Evolutionary conservation across 192 early-diverging fungal genomes (phyloP).

Genomic region (Nowakowskiella sp.): DNA sequence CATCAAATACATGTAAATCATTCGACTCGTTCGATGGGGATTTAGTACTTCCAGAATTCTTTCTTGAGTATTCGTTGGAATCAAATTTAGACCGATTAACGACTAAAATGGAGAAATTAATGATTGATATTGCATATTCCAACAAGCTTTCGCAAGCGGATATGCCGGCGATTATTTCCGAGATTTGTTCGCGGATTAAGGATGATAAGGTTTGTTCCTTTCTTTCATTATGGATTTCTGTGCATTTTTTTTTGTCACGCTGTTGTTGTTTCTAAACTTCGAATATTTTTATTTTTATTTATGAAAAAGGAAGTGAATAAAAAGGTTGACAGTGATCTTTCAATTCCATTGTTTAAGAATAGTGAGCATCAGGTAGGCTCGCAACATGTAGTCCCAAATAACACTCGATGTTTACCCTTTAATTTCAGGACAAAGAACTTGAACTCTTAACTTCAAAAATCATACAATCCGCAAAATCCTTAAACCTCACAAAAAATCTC

Average conservation of each 20-base stretch:
- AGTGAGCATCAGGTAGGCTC: no score
- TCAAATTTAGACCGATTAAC: conserved; percentile 23
- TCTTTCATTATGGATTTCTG: no score
- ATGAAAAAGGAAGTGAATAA: no score
- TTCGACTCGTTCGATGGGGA: conserved; percentile 13
- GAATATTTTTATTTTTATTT: no score
- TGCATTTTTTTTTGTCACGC: no score
- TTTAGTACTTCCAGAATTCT: conserved; percentile 37
- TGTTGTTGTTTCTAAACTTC: no score
- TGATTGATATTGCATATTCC: conserved; percentile 44
- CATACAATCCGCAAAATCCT: conserved; percentile 1
- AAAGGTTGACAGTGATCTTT: no score
- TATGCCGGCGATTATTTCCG: conserved; percentile 41
- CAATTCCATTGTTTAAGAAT: no score
- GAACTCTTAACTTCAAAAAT: background rate
- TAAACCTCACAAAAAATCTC: conserved; percentile 8
- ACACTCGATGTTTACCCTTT: no score
- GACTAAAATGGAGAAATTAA: conserved; percentile 30
- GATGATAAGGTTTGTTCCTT: no score
- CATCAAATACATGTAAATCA: background rate
- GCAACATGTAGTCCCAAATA: no score
- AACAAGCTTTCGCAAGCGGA: conserved; percentile 38
- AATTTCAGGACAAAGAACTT: background rate
- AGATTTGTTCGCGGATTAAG: conserved; percentile 14
- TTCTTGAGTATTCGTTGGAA: conserved; percentile 43